Evolutionary conservation across 257 asterid species (phyloP).

Genomic region (Capsicum baccatum): DNA sequence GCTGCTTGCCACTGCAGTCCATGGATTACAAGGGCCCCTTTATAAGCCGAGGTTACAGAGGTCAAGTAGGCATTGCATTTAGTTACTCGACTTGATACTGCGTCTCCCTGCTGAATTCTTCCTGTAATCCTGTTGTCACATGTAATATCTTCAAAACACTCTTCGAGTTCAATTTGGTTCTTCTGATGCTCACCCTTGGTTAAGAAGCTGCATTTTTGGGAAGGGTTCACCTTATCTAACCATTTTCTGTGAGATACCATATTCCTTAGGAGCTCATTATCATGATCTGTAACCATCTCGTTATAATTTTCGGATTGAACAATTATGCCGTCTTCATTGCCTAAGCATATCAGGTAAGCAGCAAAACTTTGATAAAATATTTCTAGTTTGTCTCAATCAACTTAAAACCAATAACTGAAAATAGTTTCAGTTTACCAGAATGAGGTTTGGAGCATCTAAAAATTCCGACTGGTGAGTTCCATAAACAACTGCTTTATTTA

Average conservation of each 20-base stretch:
- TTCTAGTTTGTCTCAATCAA: not conserved
- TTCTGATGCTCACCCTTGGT: slow-evolving; percentile 37
- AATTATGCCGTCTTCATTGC: slow-evolving; percentile 72
- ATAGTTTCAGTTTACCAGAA: slow-evolving; percentile 55
- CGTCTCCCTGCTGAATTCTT: slow-evolving; percentile 49
- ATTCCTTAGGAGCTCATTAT: slow-evolving; percentile 63
- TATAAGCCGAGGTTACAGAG: too few relatives aligned
- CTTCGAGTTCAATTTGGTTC: slow-evolving; percentile 47
- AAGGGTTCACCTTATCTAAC: slow-evolving; percentile 54
- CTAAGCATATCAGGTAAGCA: slow-evolving; percentile 33
- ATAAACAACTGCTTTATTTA: slow-evolving; percentile 72
- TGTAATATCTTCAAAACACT: slow-evolving; percentile 44
- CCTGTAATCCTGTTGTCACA: slow-evolving; percentile 38
- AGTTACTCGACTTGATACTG: slow-evolving; percentile 67
- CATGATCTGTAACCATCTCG: slow-evolving; percentile 58
- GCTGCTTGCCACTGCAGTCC: too few relatives aligned
- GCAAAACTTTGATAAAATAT: slow-evolving; percentile 8
- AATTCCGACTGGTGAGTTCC: slow-evolving; percentile 82
- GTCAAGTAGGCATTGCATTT: too few relatives aligned
- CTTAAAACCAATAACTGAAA: not conserved
- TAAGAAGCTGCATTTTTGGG: slow-evolving; percentile 31
- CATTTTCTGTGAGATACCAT: slow-evolving; percentile 66
- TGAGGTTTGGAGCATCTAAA: slow-evolving; percentile 70
- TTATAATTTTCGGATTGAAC: slow-evolving; percentile 70
- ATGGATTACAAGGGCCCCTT: too few relatives aligned